Conservation (phyloP, 768 basidiomycete genomes). For the Kwoniella sp. region DNA sequence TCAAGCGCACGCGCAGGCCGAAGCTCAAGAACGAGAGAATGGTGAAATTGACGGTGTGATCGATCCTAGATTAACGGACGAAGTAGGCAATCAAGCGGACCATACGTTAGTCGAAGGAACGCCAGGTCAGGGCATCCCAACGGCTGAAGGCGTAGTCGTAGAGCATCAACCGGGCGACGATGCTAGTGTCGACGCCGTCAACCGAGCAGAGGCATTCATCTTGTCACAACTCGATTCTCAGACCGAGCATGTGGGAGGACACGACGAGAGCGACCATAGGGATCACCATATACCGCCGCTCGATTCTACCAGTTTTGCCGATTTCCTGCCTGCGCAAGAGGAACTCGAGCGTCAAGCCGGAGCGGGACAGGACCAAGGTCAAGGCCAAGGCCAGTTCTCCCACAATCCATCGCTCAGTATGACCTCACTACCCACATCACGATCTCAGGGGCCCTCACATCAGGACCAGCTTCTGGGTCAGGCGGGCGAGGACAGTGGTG, state of each 20-base stretch:
- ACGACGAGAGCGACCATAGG: neutral
- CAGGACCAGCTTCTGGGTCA: neutral
- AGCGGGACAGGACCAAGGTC: constrained; percentile 2
- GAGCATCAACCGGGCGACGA: neutral
- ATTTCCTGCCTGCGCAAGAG: constrained; percentile 31
- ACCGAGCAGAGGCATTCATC: constrained; percentile 20
- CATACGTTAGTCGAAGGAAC: neutral
- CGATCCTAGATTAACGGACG: neutral
- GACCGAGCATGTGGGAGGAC: neutral
- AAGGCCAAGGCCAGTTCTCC: neutral
- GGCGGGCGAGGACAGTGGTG: neutral
- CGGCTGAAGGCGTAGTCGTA: neutral
- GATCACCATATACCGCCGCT: neutral
- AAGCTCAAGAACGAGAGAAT: neutral
- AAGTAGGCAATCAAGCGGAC: neutral
- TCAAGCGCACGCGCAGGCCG: neutral
- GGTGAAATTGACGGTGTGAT: neutral
- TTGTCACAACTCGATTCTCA: constrained; percentile 21
- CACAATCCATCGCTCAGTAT: neutral
- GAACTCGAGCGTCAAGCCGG: constrained; percentile 19
- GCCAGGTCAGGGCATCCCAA: neutral
- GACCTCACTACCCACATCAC: neutral
- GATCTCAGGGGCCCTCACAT: neutral
- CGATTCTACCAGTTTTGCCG: constrained; percentile 25
- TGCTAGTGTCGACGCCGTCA: constrained; percentile 14